phyloP scores from a whole-genome alignment of 2,329 filamentous ascomycete genomes.

The Scedosporium minutisporum region DNA sequence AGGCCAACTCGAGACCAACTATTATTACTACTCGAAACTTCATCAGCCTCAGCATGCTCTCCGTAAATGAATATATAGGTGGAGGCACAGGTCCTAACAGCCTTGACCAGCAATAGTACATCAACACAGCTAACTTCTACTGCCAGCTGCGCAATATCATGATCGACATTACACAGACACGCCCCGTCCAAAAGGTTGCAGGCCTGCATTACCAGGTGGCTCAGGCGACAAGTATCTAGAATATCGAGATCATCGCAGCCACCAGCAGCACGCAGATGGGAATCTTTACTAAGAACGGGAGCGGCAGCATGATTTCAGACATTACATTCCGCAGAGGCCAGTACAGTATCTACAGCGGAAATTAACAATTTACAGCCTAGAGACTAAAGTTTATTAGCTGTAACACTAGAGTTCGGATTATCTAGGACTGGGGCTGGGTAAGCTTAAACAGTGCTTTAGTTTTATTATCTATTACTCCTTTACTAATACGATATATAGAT shows the following conservation, averaged over 20 bases:
- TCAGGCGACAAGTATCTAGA: conserved; percentile 15
- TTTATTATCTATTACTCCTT: neutral
- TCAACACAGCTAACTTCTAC: conserved; percentile 12
- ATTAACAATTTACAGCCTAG: conserved; percentile 60
- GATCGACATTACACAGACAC: conserved; percentile 9
- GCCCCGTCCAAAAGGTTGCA: neutral
- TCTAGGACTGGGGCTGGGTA: conserved; percentile 69
- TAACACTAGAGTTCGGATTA: conserved; percentile 55
- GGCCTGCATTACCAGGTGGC: conserved; percentile 15
- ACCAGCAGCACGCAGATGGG: conserved; percentile 8
- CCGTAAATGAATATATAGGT: conserved; percentile 10
- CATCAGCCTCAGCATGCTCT: conserved; percentile 10
- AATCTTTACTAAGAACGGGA: conserved; percentile 22
- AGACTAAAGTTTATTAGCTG: conserved; percentile 57
- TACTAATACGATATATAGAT: neutral
- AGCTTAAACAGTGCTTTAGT: neutral
- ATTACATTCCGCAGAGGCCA: conserved; percentile 50
- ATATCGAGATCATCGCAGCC: conserved; percentile 11
- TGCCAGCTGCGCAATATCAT: conserved; percentile 12
- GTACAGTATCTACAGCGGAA: conserved; percentile 29
- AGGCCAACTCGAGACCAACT: conserved; percentile 7
- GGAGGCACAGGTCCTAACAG: conserved; percentile 9
- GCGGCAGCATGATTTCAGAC: conserved; percentile 39
- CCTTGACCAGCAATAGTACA: conserved; percentile 8
- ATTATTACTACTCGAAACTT: conserved; percentile 4